Percentiles rank a stretch among this genome's conserved stretches.
These are phyloP conservation scores for Chaetomium tenue DNA, from an alignment of 495 filamentous ascomycete species.

Conservation along the genomic window DNA sequence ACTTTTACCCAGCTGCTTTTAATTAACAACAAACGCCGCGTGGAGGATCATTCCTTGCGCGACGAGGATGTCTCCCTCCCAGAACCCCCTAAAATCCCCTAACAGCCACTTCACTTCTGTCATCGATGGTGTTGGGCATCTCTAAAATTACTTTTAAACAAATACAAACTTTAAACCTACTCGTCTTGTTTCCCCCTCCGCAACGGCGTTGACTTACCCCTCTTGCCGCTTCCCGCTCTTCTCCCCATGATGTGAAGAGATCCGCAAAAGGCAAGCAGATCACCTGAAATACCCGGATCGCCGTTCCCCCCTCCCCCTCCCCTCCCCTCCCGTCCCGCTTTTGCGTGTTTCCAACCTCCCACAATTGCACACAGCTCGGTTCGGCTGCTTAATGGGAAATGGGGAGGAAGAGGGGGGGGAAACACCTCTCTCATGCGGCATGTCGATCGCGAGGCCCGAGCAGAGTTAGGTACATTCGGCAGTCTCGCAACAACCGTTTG, in stretches of 20 bases:
- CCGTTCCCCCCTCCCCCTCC: neutral
- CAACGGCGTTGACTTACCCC: neutral
- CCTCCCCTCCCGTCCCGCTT: neutral
- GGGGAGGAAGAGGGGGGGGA: neutral
- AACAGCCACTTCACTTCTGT: too few relatives aligned
- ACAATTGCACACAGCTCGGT: neutral
- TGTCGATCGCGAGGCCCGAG: neutral
- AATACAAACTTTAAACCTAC: neutral
- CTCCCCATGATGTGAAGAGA: neutral
- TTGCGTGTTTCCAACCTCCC: neutral
- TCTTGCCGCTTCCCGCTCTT: neutral
- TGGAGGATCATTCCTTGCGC: too few relatives aligned
- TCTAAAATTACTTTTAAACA: too few relatives aligned
- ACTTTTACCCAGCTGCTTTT: neutral
- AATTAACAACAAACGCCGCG: neutral
- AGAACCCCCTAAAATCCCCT: too few relatives aligned
- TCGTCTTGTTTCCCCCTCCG: too few relatives aligned
- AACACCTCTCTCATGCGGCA: too few relatives aligned
- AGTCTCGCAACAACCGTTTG: neutral
- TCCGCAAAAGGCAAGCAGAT: neutral
- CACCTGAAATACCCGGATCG: conserved; percentile 8
- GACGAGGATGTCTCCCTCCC: too few relatives aligned
- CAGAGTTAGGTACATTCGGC: neutral
- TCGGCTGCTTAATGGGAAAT: neutral
- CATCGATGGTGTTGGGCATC: too few relatives aligned